Evolutionary conservation across 75 land plant species (phyloP).

Genomic region (Adiantum capillusveneris): DNA sequence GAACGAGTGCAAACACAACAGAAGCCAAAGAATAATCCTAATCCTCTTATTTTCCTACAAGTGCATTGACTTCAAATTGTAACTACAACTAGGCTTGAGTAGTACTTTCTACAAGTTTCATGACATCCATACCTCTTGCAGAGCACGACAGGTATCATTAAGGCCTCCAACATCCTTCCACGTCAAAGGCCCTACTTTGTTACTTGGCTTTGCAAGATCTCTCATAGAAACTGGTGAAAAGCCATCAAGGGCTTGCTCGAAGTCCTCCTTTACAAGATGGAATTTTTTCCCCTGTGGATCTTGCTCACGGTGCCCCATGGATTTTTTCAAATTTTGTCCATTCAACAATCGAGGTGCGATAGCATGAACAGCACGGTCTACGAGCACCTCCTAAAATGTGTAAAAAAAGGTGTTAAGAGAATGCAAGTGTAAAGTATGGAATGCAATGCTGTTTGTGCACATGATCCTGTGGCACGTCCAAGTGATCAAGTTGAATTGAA

Average conservation of each 20-base stretch:
- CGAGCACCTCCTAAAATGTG: constrained; percentile 82
- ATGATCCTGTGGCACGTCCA: background rate
- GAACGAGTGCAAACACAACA: too few species aligned
- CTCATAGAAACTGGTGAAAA: constrained; percentile 87
- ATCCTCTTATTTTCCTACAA: too few species aligned
- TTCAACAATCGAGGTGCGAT: constrained; percentile 55
- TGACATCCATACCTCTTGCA: constrained; percentile 94
- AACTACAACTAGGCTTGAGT: too few species aligned
- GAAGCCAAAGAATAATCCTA: too few species aligned
- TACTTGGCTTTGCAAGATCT: constrained; percentile 60
- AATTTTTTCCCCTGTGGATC: constrained; percentile 6
- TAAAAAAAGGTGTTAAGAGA: too few species aligned
- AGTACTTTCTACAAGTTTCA: too few species aligned
- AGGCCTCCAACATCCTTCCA: constrained; percentile 99
- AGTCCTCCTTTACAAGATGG: constrained; percentile 47
- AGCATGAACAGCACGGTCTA: constrained; percentile 84
- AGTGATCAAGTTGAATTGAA: too few species aligned
- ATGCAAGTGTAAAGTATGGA: background rate
- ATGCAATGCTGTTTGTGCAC: background rate
- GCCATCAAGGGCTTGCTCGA: constrained; percentile 63
- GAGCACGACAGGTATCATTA: constrained; percentile 49
- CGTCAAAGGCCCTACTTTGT: constrained; percentile 53
- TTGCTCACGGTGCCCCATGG: background rate
- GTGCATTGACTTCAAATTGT: too few species aligned
- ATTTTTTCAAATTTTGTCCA: constrained; percentile 11